These are phyloP conservation scores for Butyriboletus loyo DNA, from an alignment of 768 basidiomycete species.

Conservation along the genomic window DNA sequence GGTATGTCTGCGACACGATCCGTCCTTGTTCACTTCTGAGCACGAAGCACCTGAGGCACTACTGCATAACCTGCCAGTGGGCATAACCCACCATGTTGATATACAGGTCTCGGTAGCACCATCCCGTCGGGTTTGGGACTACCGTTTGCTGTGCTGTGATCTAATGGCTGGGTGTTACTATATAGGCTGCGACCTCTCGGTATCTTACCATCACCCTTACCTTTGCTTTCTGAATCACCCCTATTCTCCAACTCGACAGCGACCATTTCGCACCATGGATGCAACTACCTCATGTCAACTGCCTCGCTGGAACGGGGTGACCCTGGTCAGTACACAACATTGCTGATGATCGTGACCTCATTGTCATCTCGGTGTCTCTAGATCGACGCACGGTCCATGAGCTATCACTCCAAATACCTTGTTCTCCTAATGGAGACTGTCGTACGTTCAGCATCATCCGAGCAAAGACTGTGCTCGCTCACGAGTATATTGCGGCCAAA, in stretches of 20 bases:
- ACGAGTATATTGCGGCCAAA: neutral
- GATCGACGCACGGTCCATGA: conserved; percentile 1
- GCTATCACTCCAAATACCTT: neutral
- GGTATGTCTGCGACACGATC: neutral
- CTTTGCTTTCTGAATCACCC: neutral
- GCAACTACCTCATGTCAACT: neutral
- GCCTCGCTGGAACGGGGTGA: neutral
- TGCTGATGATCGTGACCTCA: neutral
- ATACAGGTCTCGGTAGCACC: neutral
- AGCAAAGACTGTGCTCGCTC: neutral
- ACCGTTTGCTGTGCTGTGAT: conserved; percentile 17
- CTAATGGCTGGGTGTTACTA: conserved; percentile 9
- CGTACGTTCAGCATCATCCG: neutral
- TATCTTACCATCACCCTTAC: neutral
- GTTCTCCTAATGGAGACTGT: conserved; percentile 1
- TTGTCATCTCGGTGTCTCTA: neutral
- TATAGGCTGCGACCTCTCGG: conserved; percentile 16
- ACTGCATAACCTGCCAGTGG: neutral
- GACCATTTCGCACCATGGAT: conserved; percentile 7
- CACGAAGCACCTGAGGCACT: neutral
- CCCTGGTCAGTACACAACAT: conserved; percentile 8
- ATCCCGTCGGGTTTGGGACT: neutral
- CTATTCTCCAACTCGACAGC: neutral
- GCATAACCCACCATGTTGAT: neutral
- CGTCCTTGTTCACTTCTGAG: neutral